Base-by-base conservation (phyloP, 2,329 filamentous ascomycete species). In the Aspergillus puulaauensis region DNA sequence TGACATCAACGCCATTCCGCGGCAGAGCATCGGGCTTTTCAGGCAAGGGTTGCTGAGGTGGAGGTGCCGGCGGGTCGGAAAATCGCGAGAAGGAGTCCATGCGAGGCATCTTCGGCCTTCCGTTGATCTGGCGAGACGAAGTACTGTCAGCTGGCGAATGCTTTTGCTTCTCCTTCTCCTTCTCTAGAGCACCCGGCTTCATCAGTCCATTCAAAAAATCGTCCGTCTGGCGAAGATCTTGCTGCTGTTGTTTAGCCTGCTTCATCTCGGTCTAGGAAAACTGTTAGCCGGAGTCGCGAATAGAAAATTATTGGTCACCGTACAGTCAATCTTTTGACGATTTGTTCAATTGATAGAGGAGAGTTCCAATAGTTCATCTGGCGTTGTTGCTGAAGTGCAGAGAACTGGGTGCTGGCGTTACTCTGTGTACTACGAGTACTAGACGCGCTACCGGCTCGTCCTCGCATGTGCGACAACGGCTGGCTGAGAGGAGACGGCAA, bases 281-380 rank as follows among this genome's bases (percentile, higher is more conserved):
- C 43, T 12, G 55, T 71, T 62, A 67, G 33, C 31, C 14, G 11
- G 15, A 3, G 21, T 33, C 70, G 70, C 70, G 7, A 68, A 63
- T 61, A 53, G 39, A 3, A 27, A 41, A 23, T 17, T 27, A 24
- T 15, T 31, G 15, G 50, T 37, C 11, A 44, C 14, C 65, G 80
- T 80, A 93, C 90, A 70, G 90, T 89, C 52, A 95, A 80, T 70
- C 87, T 88, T 72, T 96, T 97, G 40, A 97, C 89, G 56, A 99
- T 93, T 66, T 96, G 91, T 72, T 99, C 95, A 44, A 96, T 95
- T 6, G 91, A 96, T 62, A 97, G 87, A 0, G 93, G 91, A 6
- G 90, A 90, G 56, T 96, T 80, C 86, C 91, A 96, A 67, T 92
- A 92, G 39, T 91, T 90, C 77, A 87, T 83, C 59, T 87, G 86